These are phyloP conservation scores for Salix arbutifolia DNA, from an alignment of 345 rosid species.

Conservation along the genomic window DNA sequence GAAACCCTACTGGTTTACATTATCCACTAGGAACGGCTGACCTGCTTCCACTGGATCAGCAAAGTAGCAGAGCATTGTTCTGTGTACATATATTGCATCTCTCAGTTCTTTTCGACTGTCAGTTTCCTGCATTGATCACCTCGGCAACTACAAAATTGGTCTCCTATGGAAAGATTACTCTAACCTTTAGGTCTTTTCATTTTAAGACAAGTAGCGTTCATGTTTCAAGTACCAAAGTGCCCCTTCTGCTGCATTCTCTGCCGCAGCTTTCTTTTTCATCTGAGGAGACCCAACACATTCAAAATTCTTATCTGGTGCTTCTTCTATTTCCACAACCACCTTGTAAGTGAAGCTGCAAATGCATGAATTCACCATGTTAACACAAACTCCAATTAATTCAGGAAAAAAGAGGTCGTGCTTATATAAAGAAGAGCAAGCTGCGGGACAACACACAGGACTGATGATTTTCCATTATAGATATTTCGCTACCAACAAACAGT, in stretches of 20 bases:
- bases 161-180: no score
- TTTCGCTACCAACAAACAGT: no score
- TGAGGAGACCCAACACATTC: constrained; percentile 52
- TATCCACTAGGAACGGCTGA: no score
- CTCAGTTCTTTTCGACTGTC: no score
- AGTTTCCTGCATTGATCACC: no score
- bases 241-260: constrained; percentile 80
- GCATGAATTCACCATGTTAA: not conserved
- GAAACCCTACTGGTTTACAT: no score
- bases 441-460: not conserved
- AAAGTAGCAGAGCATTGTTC: no score
- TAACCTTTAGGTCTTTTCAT: not conserved
- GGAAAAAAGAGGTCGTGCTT: not conserved
- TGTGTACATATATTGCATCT: no score
- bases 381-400: not conserved
- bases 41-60: no score
- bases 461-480: no score
- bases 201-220: constrained; percentile 35
- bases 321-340: constrained; percentile 57
- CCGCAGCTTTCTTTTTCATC: constrained; percentile 67
- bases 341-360: constrained; percentile 60
- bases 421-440: not conserved
- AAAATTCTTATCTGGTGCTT: constrained; percentile 35
- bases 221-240: constrained; percentile 66
- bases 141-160: no score